phyloP scores from a whole-genome alignment of 495 filamentous ascomycete species.

The Daldinia decipiens region DNA sequence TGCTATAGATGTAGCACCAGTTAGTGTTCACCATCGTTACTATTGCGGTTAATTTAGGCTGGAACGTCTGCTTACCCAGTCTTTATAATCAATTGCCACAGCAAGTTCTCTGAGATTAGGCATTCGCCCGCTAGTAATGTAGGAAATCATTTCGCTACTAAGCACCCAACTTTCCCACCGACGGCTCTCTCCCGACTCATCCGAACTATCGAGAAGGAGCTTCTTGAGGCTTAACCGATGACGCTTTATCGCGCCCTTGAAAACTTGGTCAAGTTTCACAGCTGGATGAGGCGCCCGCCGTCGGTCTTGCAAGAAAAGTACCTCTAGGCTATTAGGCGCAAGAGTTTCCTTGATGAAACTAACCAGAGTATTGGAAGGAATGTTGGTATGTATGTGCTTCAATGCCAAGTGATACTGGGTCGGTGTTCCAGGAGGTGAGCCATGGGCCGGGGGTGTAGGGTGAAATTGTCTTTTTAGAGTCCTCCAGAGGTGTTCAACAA shows the following conservation, averaged over 20 bases:
- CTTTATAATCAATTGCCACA: slow-evolving; percentile 79
- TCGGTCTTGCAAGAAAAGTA: slow-evolving; percentile 84
- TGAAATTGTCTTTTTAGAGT: slow-evolving; percentile 76
- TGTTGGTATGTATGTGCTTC: slow-evolving; percentile 84
- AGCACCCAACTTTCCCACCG: slow-evolving; percentile 82
- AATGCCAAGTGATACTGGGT: slow-evolving; percentile 76
- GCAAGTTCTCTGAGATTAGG: slow-evolving; percentile 77
- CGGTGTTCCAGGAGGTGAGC: slow-evolving; percentile 45
- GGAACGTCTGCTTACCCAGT: slow-evolving; percentile 74
- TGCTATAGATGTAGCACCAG: slow-evolving; percentile 64
- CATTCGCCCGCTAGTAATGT: slow-evolving; percentile 87
- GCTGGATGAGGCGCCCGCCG: slow-evolving; percentile 60
- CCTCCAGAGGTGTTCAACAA: slow-evolving; percentile 85
- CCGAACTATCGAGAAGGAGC: slow-evolving; percentile 79
- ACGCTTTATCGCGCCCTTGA: slow-evolving; percentile 74
- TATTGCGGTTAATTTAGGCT: slow-evolving; percentile 1
- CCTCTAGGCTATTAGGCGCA: slow-evolving; percentile 85
- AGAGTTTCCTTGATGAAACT: slow-evolving; percentile 86
- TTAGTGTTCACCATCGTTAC: slow-evolving; percentile 42
- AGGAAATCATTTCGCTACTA: slow-evolving; percentile 75
- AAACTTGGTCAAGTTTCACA: slow-evolving; percentile 79
- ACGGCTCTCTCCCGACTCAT: slow-evolving; percentile 56
- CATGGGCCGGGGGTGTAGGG: slow-evolving; percentile 57
- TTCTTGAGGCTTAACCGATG: slow-evolving; percentile 80
- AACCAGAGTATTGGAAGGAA: slow-evolving; percentile 79